Conservation (phyloP, 805 yeast genomes). For the Candida koratica region DNA sequence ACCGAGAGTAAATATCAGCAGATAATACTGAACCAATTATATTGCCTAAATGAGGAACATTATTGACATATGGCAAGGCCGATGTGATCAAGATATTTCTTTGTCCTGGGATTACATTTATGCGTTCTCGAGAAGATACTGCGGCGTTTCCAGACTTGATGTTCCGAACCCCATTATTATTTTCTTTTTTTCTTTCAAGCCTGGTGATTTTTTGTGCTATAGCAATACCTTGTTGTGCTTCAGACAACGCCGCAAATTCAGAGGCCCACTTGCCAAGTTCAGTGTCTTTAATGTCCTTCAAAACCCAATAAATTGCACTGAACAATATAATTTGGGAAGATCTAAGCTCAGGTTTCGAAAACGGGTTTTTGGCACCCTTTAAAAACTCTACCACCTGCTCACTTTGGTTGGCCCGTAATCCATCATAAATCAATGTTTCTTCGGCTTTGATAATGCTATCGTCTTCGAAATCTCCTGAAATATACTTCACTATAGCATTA, state of each 20-base stretch:
- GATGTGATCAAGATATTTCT: conserved; percentile 88
- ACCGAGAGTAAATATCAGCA: conserved; percentile 92
- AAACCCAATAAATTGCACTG: conserved; percentile 50
- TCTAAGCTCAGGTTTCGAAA: conserved; percentile 26
- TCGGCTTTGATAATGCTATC: conserved; percentile 36
- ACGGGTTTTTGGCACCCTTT: conserved; percentile 16
- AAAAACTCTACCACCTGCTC: conserved; percentile 19
- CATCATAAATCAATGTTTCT: conserved; percentile 42
- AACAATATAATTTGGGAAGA: conserved; percentile 58
- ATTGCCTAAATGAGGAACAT: conserved; percentile 97
- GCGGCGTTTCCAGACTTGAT: conserved; percentile 31
- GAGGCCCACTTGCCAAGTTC: conserved; percentile 36
- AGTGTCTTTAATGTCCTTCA: conserved; percentile 20
- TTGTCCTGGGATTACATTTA: conserved; percentile 62
- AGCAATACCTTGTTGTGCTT: conserved; percentile 44
- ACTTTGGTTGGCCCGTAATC: conserved; percentile 32
- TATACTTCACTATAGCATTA: conserved; percentile 65
- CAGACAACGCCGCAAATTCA: conserved; percentile 34
- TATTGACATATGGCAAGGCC: conserved; percentile 96
- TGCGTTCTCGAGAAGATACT: conserved; percentile 24
- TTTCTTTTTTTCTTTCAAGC: conserved; percentile 36
- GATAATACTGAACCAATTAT: conserved; percentile 91
- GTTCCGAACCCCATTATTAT: conserved; percentile 38
- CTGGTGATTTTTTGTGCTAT: conserved; percentile 45
- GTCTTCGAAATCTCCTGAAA: conserved; percentile 45